Percentiles rank a stretch among this genome's conserved stretches.
Conservation (phyloP, 345 rosid species). For the Excoecaria cochinchinensis region DNA sequence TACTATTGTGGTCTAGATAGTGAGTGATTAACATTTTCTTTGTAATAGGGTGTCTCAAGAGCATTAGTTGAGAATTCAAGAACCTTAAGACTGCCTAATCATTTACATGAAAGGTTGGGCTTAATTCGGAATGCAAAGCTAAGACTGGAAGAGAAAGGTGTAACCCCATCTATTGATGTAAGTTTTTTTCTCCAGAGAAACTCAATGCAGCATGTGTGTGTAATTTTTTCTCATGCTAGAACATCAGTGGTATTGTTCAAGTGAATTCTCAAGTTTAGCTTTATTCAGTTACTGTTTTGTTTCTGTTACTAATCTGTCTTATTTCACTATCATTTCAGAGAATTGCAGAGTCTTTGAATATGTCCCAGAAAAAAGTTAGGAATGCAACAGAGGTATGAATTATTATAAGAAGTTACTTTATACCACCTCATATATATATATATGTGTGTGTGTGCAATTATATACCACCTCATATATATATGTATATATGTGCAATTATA, state of each 20-base stretch:
- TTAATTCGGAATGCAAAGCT: slow-evolving; percentile 84
- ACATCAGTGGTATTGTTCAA: neutral
- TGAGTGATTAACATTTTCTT: slow-evolving; percentile 12
- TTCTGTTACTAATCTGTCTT: neutral
- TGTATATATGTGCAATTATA: neutral
- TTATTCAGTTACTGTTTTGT: neutral
- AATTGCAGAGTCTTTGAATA: slow-evolving; percentile 79
- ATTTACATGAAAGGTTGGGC: slow-evolving; percentile 83
- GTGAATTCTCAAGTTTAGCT: neutral
- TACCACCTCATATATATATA: neutral
- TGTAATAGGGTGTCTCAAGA: slow-evolving; percentile 80
- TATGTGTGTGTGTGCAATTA: no score
- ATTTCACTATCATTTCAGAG: slow-evolving; percentile 46
- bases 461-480: neutral
- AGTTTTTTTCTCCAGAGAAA: slow-evolving; percentile 23
- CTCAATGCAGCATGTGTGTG: neutral
- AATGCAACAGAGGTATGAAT: slow-evolving; percentile 85
- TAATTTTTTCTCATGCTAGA: neutral
- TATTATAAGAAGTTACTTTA: neutral
- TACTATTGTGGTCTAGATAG: neutral
- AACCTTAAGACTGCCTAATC: slow-evolving; percentile 80
- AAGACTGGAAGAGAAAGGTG: slow-evolving; percentile 80
- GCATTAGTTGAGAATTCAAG: slow-evolving; percentile 84
- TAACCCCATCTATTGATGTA: slow-evolving; percentile 85
- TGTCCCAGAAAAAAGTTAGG: slow-evolving; percentile 88